These are phyloP conservation scores for Sisymbrium irio DNA, from an alignment of 345 rosid genomes.

Conservation along the genomic window DNA sequence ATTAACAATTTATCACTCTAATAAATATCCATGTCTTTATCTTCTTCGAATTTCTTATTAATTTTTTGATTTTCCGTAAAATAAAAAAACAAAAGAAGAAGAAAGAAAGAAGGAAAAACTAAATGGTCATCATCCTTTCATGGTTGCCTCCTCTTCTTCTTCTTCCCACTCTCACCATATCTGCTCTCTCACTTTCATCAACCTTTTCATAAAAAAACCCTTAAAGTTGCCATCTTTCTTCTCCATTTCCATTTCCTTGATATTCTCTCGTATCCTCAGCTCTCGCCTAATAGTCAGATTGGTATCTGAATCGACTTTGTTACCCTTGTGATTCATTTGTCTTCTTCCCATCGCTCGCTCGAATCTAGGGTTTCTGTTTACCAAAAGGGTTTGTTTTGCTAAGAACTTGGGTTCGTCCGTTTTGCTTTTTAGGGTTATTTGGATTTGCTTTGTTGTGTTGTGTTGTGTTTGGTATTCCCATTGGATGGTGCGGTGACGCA, in stretches of 20 bases:
- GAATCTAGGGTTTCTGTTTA: not conserved
- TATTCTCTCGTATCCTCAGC: not conserved
- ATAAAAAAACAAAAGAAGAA: not conserved
- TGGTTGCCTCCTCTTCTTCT: slow-evolving; percentile 30
- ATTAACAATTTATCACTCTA: not conserved
- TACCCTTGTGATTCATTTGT: not conserved
- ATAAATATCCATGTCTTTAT: slow-evolving; percentile 19
- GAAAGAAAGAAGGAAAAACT: slow-evolving; percentile 11
- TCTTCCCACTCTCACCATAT: slow-evolving; percentile 28
- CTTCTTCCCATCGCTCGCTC: not conserved
- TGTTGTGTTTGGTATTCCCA: not conserved
- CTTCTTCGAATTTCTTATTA: not conserved
- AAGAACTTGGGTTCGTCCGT: not conserved
- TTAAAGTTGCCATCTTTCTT: not conserved
- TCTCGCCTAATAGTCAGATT: not conserved
- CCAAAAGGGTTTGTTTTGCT: not conserved
- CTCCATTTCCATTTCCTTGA: not conserved
- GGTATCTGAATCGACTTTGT: slow-evolving; percentile 23
- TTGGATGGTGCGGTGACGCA: slow-evolving; percentile 31
- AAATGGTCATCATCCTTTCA: slow-evolving; percentile 30
- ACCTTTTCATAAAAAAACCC: not conserved
- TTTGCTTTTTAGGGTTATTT: slow-evolving; percentile 25
- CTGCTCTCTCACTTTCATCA: slow-evolving; percentile 20
- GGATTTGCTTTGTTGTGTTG: not conserved
- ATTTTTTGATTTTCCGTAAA: not conserved